Base-by-base conservation (phyloP, 148 eudicot genomes). In the Spergularia bocconei region DNA sequence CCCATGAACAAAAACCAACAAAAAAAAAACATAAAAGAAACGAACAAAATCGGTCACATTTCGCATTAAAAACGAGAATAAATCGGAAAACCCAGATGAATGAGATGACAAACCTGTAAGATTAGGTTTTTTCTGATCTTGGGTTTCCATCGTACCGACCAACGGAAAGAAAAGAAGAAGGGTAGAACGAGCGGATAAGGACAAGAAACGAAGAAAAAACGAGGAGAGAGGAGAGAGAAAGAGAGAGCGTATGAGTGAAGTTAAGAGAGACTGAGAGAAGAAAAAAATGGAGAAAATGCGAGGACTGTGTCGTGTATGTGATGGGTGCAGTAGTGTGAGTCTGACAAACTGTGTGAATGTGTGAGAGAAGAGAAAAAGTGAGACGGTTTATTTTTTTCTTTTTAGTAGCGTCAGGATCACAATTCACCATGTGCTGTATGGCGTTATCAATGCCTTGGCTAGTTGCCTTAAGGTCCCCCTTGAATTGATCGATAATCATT, bases 31-130 rank as follows among this genome's bases (percentile, higher is more conserved):
- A 50, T 20, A 15, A 25, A 1, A 7, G 29, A 5, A 5, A 20
- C 0, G 15, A 7, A 36, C 25, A 53, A 14, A 50, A 25, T 21
- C 6, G 0, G 3, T 50, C n/a, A 68, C 57, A 50, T 13, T 51
- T 7, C 1, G 51, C 69, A 44, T 72, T 36, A 19, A 73, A 52
- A 52, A 68, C 69, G 39, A 62, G 7, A 56, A 21, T 38, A 67
- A 51, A n/a, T 29, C 16, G 13, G 9, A 70, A 29, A 56, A 55
- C 55, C 17, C 51, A 51, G 63, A 64, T n/a, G n/a, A n/a, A n/a
- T n/a, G n/a, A n/a, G n/a, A n/a, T 36, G 39, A 72, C 69, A 75
- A 68, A 86, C 89, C 87, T 79, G 81, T 66, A 41, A 33, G 85
- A 70, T 38, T 72, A 10, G 62, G 58, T 62, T 69, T 82, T 67